A percentile compares a stretch with the other conserved stretches of the same genome.
These are phyloP conservation scores for Eucalyptus pauciflora DNA, from an alignment of 345 rosid genomes.

Conservation along the genomic window DNA sequence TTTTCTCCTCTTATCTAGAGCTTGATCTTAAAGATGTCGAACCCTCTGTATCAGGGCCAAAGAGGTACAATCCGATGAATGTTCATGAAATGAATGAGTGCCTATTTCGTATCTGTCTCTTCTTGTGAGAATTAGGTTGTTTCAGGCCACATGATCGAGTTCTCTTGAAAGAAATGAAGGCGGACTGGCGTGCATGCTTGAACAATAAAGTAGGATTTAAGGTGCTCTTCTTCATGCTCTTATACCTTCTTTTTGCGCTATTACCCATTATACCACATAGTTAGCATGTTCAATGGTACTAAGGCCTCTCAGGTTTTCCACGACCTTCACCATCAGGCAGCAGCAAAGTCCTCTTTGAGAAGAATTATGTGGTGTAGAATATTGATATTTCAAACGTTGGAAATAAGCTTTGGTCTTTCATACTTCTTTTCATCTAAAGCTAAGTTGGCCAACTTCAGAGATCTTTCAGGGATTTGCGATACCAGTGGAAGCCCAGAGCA, in stretches of 20 bases:
- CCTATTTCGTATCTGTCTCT: background rate
- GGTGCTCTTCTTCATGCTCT: constrained; percentile 24
- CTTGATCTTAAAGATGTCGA: constrained; percentile 68
- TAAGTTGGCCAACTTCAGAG: background rate
- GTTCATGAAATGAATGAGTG: background rate
- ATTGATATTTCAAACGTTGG: background rate
- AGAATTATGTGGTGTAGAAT: background rate
- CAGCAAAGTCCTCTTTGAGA: background rate
- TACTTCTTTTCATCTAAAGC: background rate
- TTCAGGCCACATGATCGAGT: constrained; percentile 89
- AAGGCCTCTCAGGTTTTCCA: background rate
- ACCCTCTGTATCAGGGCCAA: constrained; percentile 80
- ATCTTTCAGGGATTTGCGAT: constrained; percentile 64
- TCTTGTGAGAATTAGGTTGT: background rate
- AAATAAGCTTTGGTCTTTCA: background rate
- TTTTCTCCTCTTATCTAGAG: constrained; percentile 53
- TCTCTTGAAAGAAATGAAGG: constrained; percentile 78
- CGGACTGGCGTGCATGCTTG: constrained; percentile 79
- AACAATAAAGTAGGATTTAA: constrained; percentile 80
- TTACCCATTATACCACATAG: background rate
- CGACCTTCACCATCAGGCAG: background rate
- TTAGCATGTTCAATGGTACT: background rate
- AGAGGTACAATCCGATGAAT: constrained; percentile 26
- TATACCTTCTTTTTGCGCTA: background rate
- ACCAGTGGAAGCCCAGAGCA: constrained; percentile 64